Percentiles rank a stretch among this genome's conserved stretches.
These are phyloP conservation scores for Dalbergia cochinchinensis DNA, from an alignment of 306 rosid genomes.

Conservation along the genomic window DNA sequence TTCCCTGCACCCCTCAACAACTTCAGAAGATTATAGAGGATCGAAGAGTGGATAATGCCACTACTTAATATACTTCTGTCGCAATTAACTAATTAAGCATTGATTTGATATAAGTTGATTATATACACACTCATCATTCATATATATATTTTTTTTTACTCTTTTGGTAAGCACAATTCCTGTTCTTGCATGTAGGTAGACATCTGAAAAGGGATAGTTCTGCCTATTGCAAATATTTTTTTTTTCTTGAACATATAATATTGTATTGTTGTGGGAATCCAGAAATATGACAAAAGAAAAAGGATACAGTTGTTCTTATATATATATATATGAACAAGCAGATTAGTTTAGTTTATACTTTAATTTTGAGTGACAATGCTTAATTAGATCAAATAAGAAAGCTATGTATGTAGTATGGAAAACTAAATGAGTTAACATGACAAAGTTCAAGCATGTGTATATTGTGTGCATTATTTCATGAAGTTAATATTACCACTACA, in stretches of 20 bases:
- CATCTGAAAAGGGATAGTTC: slow-evolving; percentile 1
- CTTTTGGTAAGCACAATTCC: neutral
- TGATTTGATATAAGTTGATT: neutral
- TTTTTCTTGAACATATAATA: neutral
- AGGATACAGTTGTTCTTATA: neutral
- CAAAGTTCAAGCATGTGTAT: neutral
- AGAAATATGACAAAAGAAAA: neutral
- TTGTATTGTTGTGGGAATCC: neutral
- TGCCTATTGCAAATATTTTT: neutral
- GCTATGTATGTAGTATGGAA: neutral
- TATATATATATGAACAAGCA: neutral
- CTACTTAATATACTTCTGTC: neutral
- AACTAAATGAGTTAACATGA: neutral
- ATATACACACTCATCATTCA: neutral
- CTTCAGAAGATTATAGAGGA: slow-evolving; percentile 62
- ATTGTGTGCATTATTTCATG: too few species aligned
- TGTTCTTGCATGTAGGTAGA: slow-evolving; percentile 4
- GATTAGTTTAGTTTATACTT: too few species aligned
- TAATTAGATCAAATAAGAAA: neutral
- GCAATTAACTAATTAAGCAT: neutral
- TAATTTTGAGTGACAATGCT: neutral
- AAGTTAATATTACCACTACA: too few species aligned
- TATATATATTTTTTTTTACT: neutral
- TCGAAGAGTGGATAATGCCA: slow-evolving; percentile 5
- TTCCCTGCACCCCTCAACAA: slow-evolving; percentile 71